Evolutionary conservation across 177 flowering plant species (phyloP), one percentile per base, ranked within the genome.

Genomic region (Vitis hybrid): DNA sequence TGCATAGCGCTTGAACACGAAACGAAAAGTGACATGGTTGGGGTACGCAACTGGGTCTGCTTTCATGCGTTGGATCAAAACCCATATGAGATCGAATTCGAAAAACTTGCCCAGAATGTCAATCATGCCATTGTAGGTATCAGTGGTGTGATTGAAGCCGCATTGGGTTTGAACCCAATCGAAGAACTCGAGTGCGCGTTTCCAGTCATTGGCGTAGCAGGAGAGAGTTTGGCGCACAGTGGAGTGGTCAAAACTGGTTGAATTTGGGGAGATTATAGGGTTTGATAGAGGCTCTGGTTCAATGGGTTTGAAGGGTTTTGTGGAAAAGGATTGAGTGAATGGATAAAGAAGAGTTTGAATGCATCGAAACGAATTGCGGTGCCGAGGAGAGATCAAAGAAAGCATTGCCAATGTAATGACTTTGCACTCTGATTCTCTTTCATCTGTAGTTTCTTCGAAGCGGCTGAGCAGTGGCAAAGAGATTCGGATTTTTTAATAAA

Each of bases 81-180:
- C 67, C 96, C 94, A 89, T 0, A 83, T 77, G 2, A 72, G 72
- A 22, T 87, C 85, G 65, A 93, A 94, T 76, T 94, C 94, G 61
- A 90, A 91, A 74, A 79, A 88, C 87, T 93, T 95, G 60, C 96
- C 99, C 56, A 90, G 69, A 18, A 93, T 76, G 71, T 91, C 96
- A 5, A 95, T 83, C 80, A 90, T 80, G 14, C 75, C 75, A 67
- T 95, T 95, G 79, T 75, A 89, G 1, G 94, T 88, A 5, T 83
- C 81, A n/a, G 84, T 75, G 49, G 77, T 86, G 85, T 93, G 99
- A 5, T 62, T 51, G 75, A 87, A 89, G 5, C 68, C 69, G 69
- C 63, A 63, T 7, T 82, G 73, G 2, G 72, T 60, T 51, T 88
- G 86, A 12, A 80, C 87, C 99, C 99, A 95, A 51, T 85, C 81